phyloP scores from a whole-genome alignment of 768 basidiomycete species.

The Cubamyces lactineus region DNA sequence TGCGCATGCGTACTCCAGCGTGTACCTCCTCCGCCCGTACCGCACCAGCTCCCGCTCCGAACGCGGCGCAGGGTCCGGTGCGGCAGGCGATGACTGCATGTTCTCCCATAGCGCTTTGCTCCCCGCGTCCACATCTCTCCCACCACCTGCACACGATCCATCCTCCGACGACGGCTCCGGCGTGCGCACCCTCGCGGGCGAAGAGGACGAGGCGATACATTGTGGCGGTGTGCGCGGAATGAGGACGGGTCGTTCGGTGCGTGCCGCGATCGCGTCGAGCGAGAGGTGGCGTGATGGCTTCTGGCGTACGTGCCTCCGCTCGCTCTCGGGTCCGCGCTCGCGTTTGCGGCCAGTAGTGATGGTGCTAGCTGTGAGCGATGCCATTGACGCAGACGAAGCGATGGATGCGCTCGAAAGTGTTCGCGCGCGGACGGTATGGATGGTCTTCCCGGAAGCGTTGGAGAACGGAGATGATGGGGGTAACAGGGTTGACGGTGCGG shows the following conservation, averaged over 20 bases:
- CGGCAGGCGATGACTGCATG: conserved; percentile 37
- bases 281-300: conserved; percentile 31
- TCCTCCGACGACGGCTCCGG: conserved; percentile 17
- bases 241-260: conserved; percentile 34
- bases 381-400: neutral
- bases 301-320: conserved; percentile 18
- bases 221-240: conserved; percentile 31
- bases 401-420: conserved; percentile 10
- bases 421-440: conserved; percentile 21
- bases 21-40: conserved; percentile 30
- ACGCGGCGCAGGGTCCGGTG: conserved; percentile 20
- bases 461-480: conserved; percentile 25
- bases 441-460: conserved; percentile 21
- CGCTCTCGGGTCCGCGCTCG: conserved; percentile 14
- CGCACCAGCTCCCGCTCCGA: conserved; percentile 33
- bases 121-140: neutral
- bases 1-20: conserved; percentile 45
- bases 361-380: neutral
- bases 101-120: conserved; percentile 32
- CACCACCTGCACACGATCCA: neutral
- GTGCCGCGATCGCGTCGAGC: conserved; percentile 39
- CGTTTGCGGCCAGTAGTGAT: neutral
- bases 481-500: conserved; percentile 5
- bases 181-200: conserved; percentile 21
- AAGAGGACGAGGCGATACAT: conserved; percentile 23